phyloP scores from a whole-genome alignment of 2,329 filamentous ascomycete genomes.

The Pseudocercospora pini-densiflorae region DNA sequence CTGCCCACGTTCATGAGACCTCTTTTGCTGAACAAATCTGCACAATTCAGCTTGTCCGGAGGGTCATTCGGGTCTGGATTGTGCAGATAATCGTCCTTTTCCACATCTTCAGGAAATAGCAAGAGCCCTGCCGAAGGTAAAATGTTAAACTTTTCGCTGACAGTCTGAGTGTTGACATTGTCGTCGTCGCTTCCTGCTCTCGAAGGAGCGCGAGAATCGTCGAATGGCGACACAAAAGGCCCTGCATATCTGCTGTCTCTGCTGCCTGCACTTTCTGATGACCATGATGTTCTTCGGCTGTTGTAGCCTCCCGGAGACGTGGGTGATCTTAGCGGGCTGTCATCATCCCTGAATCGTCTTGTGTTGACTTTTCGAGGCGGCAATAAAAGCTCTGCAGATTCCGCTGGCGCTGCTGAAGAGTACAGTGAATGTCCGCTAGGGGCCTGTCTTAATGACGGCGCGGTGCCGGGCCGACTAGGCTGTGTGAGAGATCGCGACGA shows the following conservation, averaged over 20 bases:
- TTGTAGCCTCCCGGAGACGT: slow-evolving; percentile 55
- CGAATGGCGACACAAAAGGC: slow-evolving; percentile 60
- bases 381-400: slow-evolving; percentile 57
- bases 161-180: slow-evolving; percentile 71
- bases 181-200: slow-evolving; percentile 68
- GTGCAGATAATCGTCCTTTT: slow-evolving; percentile 74
- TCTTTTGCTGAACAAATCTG: slow-evolving; percentile 67
- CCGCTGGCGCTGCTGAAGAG: slow-evolving; percentile 37
- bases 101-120: slow-evolving; percentile 72
- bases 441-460: slow-evolving; percentile 37
- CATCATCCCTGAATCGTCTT: slow-evolving; percentile 58
- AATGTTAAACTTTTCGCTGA: slow-evolving; percentile 75
- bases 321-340: slow-evolving; percentile 55
- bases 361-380: slow-evolving; percentile 55
- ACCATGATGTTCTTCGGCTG: slow-evolving; percentile 68
- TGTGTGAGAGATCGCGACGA: slow-evolving; percentile 53
- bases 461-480: slow-evolving; percentile 42
- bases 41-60: slow-evolving; percentile 58
- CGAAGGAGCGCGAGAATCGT: slow-evolving; percentile 64
- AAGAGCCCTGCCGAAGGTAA: slow-evolving; percentile 68
- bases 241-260: slow-evolving; percentile 56
- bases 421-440: slow-evolving; percentile 31
- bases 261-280: slow-evolving; percentile 60
- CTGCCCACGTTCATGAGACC: slow-evolving; percentile 69
- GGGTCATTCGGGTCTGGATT: slow-evolving; percentile 70